Base-by-base conservation (phyloP, 129 eudicot genomes). In the Flaveria brownii region DNA sequence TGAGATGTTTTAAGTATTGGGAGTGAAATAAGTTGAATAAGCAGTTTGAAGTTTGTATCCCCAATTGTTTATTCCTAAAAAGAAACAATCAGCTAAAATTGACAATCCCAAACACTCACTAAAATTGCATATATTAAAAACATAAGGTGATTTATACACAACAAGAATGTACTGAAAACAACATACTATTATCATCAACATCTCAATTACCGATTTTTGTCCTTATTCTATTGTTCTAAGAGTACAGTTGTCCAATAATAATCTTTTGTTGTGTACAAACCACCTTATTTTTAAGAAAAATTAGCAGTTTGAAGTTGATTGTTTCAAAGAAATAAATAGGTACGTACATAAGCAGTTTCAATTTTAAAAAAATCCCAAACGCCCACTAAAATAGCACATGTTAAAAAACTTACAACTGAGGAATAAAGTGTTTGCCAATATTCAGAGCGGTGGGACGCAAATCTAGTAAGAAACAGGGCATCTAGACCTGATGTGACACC, bases 371-470 rank as follows among this genome's bases (percentile, higher is more conserved):
- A 49, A 49, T 13, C n/a, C 54, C 17, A 49, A 49, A 49, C 16
- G 4, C 54, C 16, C 54, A 49, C 54, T 57, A 20, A 20, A 55
- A 55, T 55, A 55, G 10, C 64, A 57, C 30, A 9, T 9, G 13
- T 22, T 9, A 49, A 49, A 49, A 49, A 78, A 84, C 96, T 83
- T 86, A 93, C 97, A 43, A 90, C 92, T 14, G 97, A 88, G 52
- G 98, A 88, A 82, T 84, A 84, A 36, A 93, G 91, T 10, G 95
- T 85, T 81, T 87, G 87, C 95, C 96, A 90, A 72, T 93, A 90
- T 54, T 90, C 96, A 9, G 87, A 78, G 22, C 92, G 86, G 33
- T 88, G 89, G 76, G 97, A 83, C 70, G 89, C 92, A 83, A 93
- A 93, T 65, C 87, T 90, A 51, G 97, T 93, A 65, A 90, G 79